A percentile compares a stretch with the other conserved stretches of the same genome.
Evolutionary conservation across 768 basidiomycete species (phyloP).

Genomic region (Inosperma sp.): DNA sequence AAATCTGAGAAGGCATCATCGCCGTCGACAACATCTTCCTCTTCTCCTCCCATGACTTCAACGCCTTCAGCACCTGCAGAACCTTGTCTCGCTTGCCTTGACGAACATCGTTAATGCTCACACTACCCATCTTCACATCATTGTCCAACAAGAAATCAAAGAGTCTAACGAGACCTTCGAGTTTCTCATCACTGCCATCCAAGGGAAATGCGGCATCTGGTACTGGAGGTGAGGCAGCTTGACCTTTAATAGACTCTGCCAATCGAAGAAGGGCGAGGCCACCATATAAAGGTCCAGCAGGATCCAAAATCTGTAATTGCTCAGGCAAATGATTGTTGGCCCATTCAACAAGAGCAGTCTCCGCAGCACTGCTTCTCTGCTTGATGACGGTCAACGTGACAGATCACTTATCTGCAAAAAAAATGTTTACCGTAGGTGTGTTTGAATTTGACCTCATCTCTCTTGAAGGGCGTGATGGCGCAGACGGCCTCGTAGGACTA

Average conservation of each 20-base stretch:
- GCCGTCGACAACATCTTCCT: constrained; percentile 29
- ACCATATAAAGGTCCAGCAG: constrained; percentile 42
- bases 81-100: constrained; percentile 80
- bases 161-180: constrained; percentile 82
- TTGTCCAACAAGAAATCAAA: constrained; percentile 93
- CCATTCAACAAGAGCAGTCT: constrained; percentile 73
- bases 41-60: constrained; percentile 81
- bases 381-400: neutral
- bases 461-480: constrained; percentile 66
- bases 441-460: constrained; percentile 44
- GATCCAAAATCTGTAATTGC: constrained; percentile 51
- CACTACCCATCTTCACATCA: constrained; percentile 84
- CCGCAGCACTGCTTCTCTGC: constrained; percentile 30
- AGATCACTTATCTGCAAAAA: constrained; percentile 5
- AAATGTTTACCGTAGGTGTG: constrained; percentile 26
- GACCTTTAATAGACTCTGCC: constrained; percentile 74
- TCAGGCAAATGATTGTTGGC: constrained; percentile 79
- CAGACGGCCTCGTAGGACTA: constrained; percentile 16
- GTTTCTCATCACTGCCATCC: constrained; percentile 65
- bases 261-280: constrained; percentile 82
- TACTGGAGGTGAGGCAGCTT: constrained; percentile 62
- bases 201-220: constrained; percentile 75
- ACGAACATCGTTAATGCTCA: constrained; percentile 91
- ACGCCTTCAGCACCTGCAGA: constrained; percentile 67
- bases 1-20: constrained; percentile 14